These are phyloP conservation scores for Grigorovia humatica DNA, from an alignment of 805 yeast genomes.

Conservation along the genomic window DNA sequence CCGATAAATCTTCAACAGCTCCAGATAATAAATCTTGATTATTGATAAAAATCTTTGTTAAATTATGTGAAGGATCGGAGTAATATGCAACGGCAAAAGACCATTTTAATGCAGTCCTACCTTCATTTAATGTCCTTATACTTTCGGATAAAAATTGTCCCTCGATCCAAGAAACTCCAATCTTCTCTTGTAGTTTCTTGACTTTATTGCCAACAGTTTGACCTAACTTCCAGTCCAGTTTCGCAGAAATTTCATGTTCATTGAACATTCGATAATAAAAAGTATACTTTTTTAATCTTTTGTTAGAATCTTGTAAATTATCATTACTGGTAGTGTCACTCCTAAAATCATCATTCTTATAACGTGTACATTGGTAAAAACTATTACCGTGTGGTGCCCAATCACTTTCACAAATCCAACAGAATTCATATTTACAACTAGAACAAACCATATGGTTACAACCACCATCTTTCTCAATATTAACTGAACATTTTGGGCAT, in stretches of 20 bases:
- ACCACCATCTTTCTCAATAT: slow-evolving; percentile 91
- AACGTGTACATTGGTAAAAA: slow-evolving; percentile 60
- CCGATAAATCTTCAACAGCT: slow-evolving; percentile 61
- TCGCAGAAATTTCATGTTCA: slow-evolving; percentile 67
- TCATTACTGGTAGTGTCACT: slow-evolving; percentile 6
- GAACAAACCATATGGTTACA: slow-evolving; percentile 93
- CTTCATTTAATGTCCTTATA: slow-evolving; percentile 49
- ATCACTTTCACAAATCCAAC: slow-evolving; percentile 81
- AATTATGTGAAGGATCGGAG: slow-evolving; percentile 40
- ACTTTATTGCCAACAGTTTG: slow-evolving; percentile 54
- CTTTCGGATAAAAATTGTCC: slow-evolving; percentile 75
- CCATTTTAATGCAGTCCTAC: slow-evolving; percentile 81
- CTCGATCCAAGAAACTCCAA: slow-evolving; percentile 74
- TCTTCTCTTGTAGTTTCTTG: slow-evolving; percentile 50
- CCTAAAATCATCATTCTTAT: slow-evolving; percentile 33
- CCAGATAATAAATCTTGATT: slow-evolving; percentile 54
- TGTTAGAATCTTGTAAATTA: slow-evolving; percentile 27
- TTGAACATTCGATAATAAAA: slow-evolving; percentile 67
- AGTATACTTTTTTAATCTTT: slow-evolving; percentile 48
- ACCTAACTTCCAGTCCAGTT: slow-evolving; percentile 56
- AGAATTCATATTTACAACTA: slow-evolving; percentile 68
- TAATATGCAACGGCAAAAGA: slow-evolving; percentile 75
- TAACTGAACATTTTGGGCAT: slow-evolving; percentile 72
- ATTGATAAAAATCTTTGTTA: slow-evolving; percentile 55
- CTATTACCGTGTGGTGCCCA: slow-evolving; percentile 64